Evolutionary conservation across 768 basidiomycete species (phyloP), one percentile per base, ranked within the genome.

Genomic region (Neoboletus magnificus): DNA sequence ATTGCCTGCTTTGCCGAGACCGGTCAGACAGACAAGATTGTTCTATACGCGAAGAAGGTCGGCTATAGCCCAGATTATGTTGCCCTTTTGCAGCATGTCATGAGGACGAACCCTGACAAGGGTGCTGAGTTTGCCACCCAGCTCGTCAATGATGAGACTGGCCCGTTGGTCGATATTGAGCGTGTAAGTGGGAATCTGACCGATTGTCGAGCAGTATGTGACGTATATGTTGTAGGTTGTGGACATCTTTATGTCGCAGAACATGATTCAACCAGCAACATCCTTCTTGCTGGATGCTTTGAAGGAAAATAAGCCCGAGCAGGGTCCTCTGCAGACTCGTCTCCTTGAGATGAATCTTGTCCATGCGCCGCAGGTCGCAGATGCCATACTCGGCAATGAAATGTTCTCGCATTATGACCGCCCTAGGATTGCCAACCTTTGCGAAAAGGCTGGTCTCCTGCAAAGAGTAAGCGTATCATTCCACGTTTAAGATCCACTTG

Each of bases 1-100:
- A 86, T 98, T 55, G 97, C 97, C 5, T 98, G 95, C 79, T 99
- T 99, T 70, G 97, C 96, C 6, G 97, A 99, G 77, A 93, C 93
- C 0, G 97, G 96, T 18, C 97, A 99, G 73, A 97, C 86, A 36
- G 95, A 98, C 74, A 99, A 99, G 80, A 99, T 99, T 57, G 82
- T 98, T 18, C 76, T 98, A 3, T 99, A 99, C 71, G 87, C 93
- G 4, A 98, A 98, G 84, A 97, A 98, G 70, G 96, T 98, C 55
- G 88, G 85, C 29, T 94, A 97, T 69, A 83, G 77, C 20, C 97
- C 97, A 8, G 97, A 98, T 67, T 99, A 93, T 74, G 87, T 91
- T 37, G 82, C 86, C 12, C 82, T 99, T 22, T 76, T 99, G 37
- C 97, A 98, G 70, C 96, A 98, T 73, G 79, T 98, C 70, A 98